These are phyloP conservation scores for Aspergillus mulundensis DNA, from an alignment of 495 filamentous ascomycete genomes.

Conservation along the genomic window DNA sequence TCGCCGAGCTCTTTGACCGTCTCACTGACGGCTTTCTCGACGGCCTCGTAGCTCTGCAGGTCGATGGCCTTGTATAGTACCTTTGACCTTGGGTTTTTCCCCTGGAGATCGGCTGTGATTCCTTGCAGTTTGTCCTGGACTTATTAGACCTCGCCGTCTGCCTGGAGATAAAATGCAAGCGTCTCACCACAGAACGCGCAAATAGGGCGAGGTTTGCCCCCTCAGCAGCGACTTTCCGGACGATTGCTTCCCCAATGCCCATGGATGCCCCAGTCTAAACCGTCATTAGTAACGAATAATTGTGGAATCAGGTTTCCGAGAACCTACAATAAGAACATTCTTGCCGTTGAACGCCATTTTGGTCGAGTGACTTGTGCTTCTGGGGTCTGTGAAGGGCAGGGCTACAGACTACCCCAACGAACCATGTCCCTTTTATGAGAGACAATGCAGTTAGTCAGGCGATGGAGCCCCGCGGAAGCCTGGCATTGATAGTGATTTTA, in stretches of 20 bases:
- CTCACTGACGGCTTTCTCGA: conserved; percentile 20
- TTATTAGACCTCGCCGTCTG: no score
- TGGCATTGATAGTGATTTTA: no score
- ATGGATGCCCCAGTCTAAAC: conserved; percentile 28
- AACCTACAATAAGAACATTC: conserved; percentile 4
- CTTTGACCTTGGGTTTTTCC: conserved; percentile 10
- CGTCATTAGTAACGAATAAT: neutral
- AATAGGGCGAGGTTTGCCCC: no score
- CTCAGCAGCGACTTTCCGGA: conserved; percentile 15
- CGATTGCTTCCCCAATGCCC: conserved; percentile 35
- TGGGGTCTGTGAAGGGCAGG: no score
- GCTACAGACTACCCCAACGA: no score
- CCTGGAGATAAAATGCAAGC: no score
- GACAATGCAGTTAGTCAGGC: no score
- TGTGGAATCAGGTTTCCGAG: neutral
- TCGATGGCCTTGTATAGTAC: conserved; percentile 22
- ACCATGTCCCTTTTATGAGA: no score
- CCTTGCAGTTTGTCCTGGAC: neutral
- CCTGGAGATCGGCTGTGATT: conserved; percentile 8
- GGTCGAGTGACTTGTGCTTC: no score
- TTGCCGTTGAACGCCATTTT: conserved; percentile 3
- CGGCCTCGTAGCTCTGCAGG: conserved; percentile 21
- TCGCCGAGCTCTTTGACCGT: conserved; percentile 18
- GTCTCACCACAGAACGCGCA: no score
- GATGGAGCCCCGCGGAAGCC: no score